A percentile compares a stretch with the other conserved stretches of the same genome.
These are phyloP conservation scores for Termitomyces sp. DNA, from an alignment of 768 basidiomycete genomes.

Conservation along the genomic window DNA sequence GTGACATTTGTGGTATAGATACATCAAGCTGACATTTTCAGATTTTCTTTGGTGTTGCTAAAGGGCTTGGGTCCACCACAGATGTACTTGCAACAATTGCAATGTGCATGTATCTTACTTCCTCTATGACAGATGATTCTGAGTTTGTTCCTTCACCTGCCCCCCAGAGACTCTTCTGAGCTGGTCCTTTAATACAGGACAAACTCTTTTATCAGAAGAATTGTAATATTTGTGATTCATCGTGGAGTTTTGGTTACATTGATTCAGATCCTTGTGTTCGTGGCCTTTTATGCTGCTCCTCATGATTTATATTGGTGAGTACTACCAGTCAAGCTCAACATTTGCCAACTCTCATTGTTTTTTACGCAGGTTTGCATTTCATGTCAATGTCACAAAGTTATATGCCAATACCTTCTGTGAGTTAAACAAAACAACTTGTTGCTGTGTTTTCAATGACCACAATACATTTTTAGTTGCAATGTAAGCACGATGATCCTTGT, in stretches of 20 bases:
- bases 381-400: slow-evolving; percentile 42
- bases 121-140: slow-evolving; percentile 8
- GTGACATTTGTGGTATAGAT: neutral
- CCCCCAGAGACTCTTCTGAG: too few species aligned
- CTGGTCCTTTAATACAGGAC: slow-evolving; percentile 18
- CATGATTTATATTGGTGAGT: slow-evolving; percentile 32
- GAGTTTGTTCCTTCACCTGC: too few species aligned
- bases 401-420: slow-evolving; percentile 47
- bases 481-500: slow-evolving; percentile 13
- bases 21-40: slow-evolving; percentile 7
- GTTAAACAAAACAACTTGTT: slow-evolving; percentile 10
- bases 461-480: slow-evolving; percentile 28
- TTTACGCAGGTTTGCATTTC: slow-evolving; percentile 36
- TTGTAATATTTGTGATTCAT: slow-evolving; percentile 35
- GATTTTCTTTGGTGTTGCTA: slow-evolving; percentile 40
- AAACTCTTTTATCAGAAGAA: slow-evolving; percentile 28
- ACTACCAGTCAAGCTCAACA: neutral
- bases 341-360: neutral
- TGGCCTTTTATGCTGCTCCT: slow-evolving; percentile 36
- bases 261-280: slow-evolving; percentile 33
- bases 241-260: slow-evolving; percentile 40
- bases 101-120: slow-evolving; percentile 35
- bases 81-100: slow-evolving; percentile 40
- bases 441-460: slow-evolving; percentile 13
- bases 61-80: slow-evolving; percentile 37